A percentile compares a stretch with the other conserved stretches of the same genome.
Conservation (phyloP, 2,329 filamentous ascomycete genomes). For the Claviceps purpurea region DNA sequence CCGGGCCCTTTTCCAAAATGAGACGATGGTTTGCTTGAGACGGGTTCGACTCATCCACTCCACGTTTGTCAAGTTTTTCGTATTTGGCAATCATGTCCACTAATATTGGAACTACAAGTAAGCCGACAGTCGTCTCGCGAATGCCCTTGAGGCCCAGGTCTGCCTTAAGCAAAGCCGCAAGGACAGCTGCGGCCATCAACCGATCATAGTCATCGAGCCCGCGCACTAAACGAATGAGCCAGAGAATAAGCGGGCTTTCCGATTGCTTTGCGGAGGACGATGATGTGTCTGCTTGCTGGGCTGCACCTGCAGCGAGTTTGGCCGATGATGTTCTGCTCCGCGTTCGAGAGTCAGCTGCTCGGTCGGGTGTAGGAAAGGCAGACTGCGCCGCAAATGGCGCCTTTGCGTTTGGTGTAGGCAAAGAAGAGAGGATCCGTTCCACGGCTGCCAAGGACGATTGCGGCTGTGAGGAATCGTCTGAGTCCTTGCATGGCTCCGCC, state of each 20-base stretch:
- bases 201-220: conserved; percentile 43
- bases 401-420: conserved; percentile 30
- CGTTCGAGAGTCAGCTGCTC: conserved; percentile 15
- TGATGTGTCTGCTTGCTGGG: conserved; percentile 17
- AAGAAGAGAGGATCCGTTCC: conserved; percentile 49
- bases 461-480: conserved; percentile 22
- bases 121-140: conserved; percentile 50
- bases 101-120: conserved; percentile 57
- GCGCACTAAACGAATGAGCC: conserved; percentile 54
- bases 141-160: conserved; percentile 47
- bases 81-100: conserved; percentile 42
- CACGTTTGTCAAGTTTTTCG: conserved; percentile 39
- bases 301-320: conserved; percentile 11
- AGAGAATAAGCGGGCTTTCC: conserved; percentile 60
- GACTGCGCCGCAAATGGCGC: conserved; percentile 13
- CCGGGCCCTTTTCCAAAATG: conserved; percentile 58
- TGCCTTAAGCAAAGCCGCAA: conserved; percentile 56
- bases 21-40: conserved; percentile 21
- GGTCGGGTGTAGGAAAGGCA: conserved; percentile 11
- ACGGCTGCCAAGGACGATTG: conserved; percentile 32
- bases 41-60: conserved; percentile 21
- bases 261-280: conserved; percentile 34
- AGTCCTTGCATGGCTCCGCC: conserved; percentile 29
- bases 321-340: conserved; percentile 16
- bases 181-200: conserved; percentile 54